A percentile compares a stretch with the other conserved stretches of the same genome.
These are phyloP conservation scores for Curvularia eragrostidis DNA, from an alignment of 2,329 filamentous ascomycete species.

Conservation along the genomic window DNA sequence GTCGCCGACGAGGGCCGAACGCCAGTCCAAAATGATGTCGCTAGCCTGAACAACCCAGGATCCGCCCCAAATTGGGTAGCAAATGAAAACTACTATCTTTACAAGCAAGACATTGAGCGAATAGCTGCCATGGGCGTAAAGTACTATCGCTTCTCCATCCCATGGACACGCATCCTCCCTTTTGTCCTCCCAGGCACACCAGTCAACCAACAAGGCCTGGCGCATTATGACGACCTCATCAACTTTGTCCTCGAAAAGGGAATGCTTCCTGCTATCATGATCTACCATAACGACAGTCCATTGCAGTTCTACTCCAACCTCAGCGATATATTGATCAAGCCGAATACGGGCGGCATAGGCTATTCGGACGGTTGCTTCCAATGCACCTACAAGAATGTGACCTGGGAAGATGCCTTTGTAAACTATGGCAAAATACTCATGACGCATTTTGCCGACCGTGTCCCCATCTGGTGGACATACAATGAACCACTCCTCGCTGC, in stretches of 20 bases:
- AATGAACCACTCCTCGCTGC: conserved; percentile 59
- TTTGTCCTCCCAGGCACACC: conserved; percentile 60
- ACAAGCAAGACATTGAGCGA: conserved; percentile 64
- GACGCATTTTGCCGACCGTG: conserved; percentile 59
- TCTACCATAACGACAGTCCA: conserved; percentile 60
- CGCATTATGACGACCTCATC: conserved; percentile 64
- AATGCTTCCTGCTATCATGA: conserved; percentile 57
- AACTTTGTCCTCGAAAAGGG: conserved; percentile 58
- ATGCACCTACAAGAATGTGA: conserved; percentile 50
- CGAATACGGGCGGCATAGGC: conserved; percentile 39
- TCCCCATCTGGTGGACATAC: conserved; percentile 62
- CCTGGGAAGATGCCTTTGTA: conserved; percentile 60
- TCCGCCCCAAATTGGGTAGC: conserved; percentile 37
- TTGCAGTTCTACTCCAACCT: conserved; percentile 53
- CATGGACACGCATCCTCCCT: conserved; percentile 61
- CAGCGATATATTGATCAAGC: conserved; percentile 25
- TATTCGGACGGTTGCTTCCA: conserved; percentile 48
- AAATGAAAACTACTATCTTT: conserved; percentile 62
- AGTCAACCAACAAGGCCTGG: conserved; percentile 59
- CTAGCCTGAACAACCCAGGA: conserved; percentile 18
- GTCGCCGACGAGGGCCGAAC: conserved; percentile 42
- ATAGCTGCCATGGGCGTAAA: conserved; percentile 60
- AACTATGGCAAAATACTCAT: conserved; percentile 62
- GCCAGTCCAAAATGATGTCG: conserved; percentile 30
- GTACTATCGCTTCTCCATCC: conserved; percentile 61